Percentiles rank a stretch among this genome's conserved stretches.
These are phyloP conservation scores for Citrus glauca DNA, from an alignment of 345 rosid species.

Conservation along the genomic window DNA sequence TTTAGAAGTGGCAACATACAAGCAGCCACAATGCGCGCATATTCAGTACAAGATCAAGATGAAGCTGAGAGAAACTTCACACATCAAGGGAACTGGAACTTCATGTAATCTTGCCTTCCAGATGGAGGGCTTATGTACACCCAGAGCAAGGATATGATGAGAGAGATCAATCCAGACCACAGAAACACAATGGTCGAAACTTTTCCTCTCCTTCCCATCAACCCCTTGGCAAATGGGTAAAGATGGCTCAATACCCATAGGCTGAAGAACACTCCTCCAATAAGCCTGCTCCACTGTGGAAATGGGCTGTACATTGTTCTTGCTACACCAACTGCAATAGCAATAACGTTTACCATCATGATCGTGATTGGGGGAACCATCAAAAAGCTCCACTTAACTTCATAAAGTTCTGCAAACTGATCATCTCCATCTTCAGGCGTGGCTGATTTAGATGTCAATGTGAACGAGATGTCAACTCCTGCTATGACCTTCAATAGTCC, in stretches of 20 bases:
- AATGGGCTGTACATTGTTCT: constrained; percentile 64
- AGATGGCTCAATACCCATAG: constrained; percentile 78
- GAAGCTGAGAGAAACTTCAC: constrained; percentile 44
- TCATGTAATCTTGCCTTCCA: constrained; percentile 38
- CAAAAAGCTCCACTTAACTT: constrained; percentile 65
- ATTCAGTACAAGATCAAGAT: neutral
- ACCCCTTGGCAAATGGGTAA: constrained; percentile 71
- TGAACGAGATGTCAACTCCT: constrained; percentile 72
- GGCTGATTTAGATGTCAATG: constrained; percentile 67
- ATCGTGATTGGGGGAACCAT: constrained; percentile 71
- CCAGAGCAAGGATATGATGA: constrained; percentile 68
- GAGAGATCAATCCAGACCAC: constrained; percentile 73
- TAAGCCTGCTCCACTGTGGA: constrained; percentile 75
- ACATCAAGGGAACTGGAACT: constrained; percentile 49
- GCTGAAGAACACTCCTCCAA: constrained; percentile 85
- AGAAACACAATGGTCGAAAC: constrained; percentile 73
- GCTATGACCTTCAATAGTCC: constrained; percentile 74
- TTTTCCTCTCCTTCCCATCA: constrained; percentile 82
- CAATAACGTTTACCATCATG: constrained; percentile 60
- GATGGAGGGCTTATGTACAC: constrained; percentile 65
- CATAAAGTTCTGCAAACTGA: constrained; percentile 56
- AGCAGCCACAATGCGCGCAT: neutral
- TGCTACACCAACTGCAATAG: constrained; percentile 54
- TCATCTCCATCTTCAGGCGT: constrained; percentile 64
- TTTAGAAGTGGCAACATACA: neutral